These are phyloP conservation scores for Elaeagnus macrophylla DNA, from an alignment of 306 rosid species.

Conservation along the genomic window DNA sequence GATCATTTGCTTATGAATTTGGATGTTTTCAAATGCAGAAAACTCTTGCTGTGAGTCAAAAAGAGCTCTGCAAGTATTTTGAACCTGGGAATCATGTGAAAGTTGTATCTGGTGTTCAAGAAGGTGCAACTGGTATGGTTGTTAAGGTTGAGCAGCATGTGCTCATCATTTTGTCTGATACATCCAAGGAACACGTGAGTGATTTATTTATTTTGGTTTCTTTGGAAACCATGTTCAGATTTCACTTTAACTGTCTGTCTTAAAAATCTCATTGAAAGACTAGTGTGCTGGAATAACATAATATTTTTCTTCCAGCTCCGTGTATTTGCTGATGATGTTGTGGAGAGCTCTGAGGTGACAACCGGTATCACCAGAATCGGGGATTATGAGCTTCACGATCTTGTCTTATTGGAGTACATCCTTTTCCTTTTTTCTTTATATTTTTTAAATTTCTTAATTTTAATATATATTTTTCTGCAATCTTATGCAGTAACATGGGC, in stretches of 20 bases:
- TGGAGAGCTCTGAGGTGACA: slow-evolving; percentile 96
- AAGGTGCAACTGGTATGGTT: slow-evolving; percentile 95
- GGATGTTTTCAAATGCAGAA: slow-evolving; percentile 26
- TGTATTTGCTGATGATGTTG: slow-evolving; percentile 98
- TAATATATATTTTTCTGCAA: slow-evolving; percentile 1
- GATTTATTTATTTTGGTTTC: slow-evolving; percentile 3
- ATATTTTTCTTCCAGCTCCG: slow-evolving; percentile 52
- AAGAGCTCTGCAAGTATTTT: slow-evolving; percentile 77
- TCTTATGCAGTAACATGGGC: slow-evolving; percentile 68
- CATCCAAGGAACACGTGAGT: slow-evolving; percentile 96
- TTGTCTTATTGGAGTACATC: slow-evolving; percentile 84
- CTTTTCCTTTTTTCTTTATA: slow-evolving; percentile 23
- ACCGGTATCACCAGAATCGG: slow-evolving; percentile 89
- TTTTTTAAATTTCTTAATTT: slow-evolving; percentile 9
- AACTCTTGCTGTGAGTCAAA: slow-evolving; percentile 68
- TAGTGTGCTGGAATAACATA: slow-evolving; percentile 22
- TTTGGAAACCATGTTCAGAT: slow-evolving; percentile 1
- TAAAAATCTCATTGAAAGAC: not conserved
- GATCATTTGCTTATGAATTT: slow-evolving; percentile 12
- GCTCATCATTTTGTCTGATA: slow-evolving; percentile 83
- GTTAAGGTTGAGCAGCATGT: slow-evolving; percentile 87
- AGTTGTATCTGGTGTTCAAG: slow-evolving; percentile 77
- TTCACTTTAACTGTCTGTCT: slow-evolving; percentile 12
- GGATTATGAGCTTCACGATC: slow-evolving; percentile 94
- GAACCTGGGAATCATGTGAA: slow-evolving; percentile 85